These are phyloP conservation scores for Suhomyces guaymorum DNA, from an alignment of 1,139 yeast species.

Conservation along the genomic window DNA sequence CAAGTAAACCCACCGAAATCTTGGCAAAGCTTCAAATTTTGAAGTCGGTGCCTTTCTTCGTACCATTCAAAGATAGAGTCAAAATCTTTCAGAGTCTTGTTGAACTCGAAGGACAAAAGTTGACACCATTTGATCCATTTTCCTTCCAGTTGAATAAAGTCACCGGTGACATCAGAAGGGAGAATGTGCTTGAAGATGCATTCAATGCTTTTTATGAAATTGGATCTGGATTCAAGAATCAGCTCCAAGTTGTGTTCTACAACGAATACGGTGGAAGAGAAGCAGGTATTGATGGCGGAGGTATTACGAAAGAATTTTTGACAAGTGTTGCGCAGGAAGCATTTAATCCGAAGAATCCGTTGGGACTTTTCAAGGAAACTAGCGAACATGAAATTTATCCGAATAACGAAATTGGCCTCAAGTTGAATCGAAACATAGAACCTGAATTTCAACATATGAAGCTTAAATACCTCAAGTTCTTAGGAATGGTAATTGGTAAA, in stretches of 20 bases:
- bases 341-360: constrained; percentile 47
- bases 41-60: constrained; percentile 71
- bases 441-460: constrained; percentile 29
- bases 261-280: constrained; percentile 75
- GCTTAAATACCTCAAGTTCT: constrained; percentile 53
- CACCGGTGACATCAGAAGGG: constrained; percentile 66
- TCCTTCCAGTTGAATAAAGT: constrained; percentile 23
- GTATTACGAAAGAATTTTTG: constrained; percentile 87
- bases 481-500: constrained; percentile 85
- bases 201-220: constrained; percentile 51
- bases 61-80: constrained; percentile 75
- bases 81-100: constrained; percentile 68
- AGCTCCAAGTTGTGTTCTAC: constrained; percentile 63
- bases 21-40: constrained; percentile 48
- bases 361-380: constrained; percentile 47
- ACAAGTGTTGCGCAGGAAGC: constrained; percentile 74
- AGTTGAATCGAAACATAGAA: constrained; percentile 26
- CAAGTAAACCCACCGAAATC: constrained; percentile 5
- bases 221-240: constrained; percentile 54
- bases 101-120: constrained; percentile 46
- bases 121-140: constrained; percentile 18
- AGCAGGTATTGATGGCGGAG: constrained; percentile 97
- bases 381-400: constrained; percentile 71
- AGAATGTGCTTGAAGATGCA: constrained; percentile 72
- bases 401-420: constrained; percentile 55